Base-by-base conservation (phyloP, 2,329 filamentous ascomycete species). In the Nemania sp. region DNA sequence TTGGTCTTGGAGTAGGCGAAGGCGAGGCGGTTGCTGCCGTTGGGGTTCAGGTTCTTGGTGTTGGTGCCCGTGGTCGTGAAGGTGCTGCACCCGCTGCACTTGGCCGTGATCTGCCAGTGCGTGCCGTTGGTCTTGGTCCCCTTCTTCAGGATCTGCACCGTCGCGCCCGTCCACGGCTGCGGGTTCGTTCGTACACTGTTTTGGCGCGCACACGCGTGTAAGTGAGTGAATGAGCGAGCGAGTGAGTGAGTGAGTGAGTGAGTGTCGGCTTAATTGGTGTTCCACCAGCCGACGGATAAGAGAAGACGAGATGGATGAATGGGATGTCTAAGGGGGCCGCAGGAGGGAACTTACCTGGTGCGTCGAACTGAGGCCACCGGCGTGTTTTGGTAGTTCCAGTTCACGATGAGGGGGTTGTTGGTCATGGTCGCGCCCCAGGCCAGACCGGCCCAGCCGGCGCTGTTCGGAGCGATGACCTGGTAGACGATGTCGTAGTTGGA, bases 21-120 rank as follows among this genome's bases (percentile, higher is more conserved):
- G 2, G 72, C 91, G 2, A 99, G 87, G 12, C 95, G 89, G 74
- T 98, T 98, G 61, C 92, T 92, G 51, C 94, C 95, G 67, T 97
- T 96, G 56, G 98, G 83, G 73, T 97, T 98, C 72, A 99, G 87
- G 15, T 49, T 65, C 56, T 68, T 70, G 54, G 54, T 65, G 17
- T 39, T 64, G 43, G 32, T 66, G 15, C 65, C 65, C 0, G 65
- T 56, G 4, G 66, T 76, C 15, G 72, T 70, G n/a, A 73, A 75
- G 5, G 74, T 70, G 12, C 67, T 73, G 39, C 72, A 78, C 15
- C 73, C 73, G 15, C 68, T 71, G 68, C 77, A 78, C 63, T 72
- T 73, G 58, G 73, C 73, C 20, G 76, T 78, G 57, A 75, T 55
- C 60, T 78, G 76, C 73, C 72, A 78, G 67, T 78, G 76, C 5